These are phyloP conservation scores for Mycena citricolor DNA, from an alignment of 1,284 basidiomycete species.

Conservation along the genomic window DNA sequence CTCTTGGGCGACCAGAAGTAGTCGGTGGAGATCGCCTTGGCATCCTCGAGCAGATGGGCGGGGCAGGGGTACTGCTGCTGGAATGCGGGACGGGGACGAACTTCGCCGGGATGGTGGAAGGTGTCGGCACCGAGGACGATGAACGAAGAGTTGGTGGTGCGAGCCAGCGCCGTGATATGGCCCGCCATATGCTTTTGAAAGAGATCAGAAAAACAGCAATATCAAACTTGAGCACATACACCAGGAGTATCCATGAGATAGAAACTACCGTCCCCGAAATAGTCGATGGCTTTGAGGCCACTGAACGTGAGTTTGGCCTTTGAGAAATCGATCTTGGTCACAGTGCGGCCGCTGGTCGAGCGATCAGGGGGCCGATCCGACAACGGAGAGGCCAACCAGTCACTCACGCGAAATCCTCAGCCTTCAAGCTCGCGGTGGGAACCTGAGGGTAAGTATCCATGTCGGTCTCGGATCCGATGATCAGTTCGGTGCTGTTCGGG, in stretches of 20 bases:
- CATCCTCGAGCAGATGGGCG: conserved; percentile 13
- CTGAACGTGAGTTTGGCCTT: conserved; percentile 13
- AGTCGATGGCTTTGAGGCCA: conserved; percentile 17
- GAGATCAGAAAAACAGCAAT: not conserved
- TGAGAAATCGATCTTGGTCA: conserved; percentile 12
- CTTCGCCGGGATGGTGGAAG: conserved; percentile 24
- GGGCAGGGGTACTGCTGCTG: conserved; percentile 16
- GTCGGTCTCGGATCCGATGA: conserved; percentile 20
- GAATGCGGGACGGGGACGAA: conserved; percentile 18
- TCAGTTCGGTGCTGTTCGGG: conserved; percentile 21
- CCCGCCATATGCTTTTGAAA: conserved; percentile 8
- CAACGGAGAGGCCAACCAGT: no score
- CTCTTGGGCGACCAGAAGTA: conserved; percentile 10
- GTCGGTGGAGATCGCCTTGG: conserved; percentile 10
- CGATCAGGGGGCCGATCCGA: conserved; percentile 18
- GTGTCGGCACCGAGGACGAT: conserved; percentile 25
- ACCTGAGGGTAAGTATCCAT: conserved; percentile 14
- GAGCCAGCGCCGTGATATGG: conserved; percentile 12
- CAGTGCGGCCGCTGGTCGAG: conserved; percentile 13
- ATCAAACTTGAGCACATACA: conserved; percentile 12
- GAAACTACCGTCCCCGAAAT: conserved; percentile 22
- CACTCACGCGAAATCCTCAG: conserved; percentile 22
- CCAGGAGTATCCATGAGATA: conserved; percentile 21
- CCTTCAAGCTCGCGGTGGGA: conserved; percentile 14
- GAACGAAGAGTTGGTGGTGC: conserved; percentile 24